Evolutionary conservation across 768 basidiomycete species (phyloP), one percentile per base, ranked within the genome.

Genomic region (Holtermanniella nyarrowii): DNA sequence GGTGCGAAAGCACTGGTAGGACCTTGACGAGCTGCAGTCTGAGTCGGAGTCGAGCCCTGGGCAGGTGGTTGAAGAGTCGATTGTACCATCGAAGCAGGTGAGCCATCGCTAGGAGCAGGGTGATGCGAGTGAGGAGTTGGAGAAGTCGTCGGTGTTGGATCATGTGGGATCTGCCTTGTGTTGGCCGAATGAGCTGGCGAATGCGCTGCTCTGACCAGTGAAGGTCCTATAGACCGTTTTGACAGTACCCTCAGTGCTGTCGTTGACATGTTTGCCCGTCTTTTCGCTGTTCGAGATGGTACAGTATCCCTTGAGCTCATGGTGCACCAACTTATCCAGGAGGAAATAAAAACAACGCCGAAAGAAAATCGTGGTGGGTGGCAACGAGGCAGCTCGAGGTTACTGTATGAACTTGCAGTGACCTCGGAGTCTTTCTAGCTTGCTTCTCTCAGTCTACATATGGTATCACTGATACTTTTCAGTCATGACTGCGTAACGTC

Each of bases 401-500:
- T n/a, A n/a, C n/a, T n/a, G n/a, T n/a, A n/a, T n/a, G n/a, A n/a
- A n/a, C n/a, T n/a, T n/a, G n/a, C n/a, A n/a, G n/a, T n/a, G n/a
- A n/a, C n/a, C n/a, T n/a, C n/a, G n/a, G n/a, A n/a, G n/a, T n/a
- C n/a, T n/a, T n/a, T n/a, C n/a, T n/a, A n/a, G n/a, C n/a, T n/a
- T n/a, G n/a, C n/a, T n/a, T n/a, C n/a, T n/a, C n/a, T n/a, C n/a
- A n/a, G n/a, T n/a, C n/a, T n/a, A n/a, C n/a, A n/a, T n/a, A n/a
- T n/a, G n/a, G n/a, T 7, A 16, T 44, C 49, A 50, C 25, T 56
- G 64, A 57, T 84, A 84, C 64, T 81, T 83, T 68, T 84, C 83
- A 2, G 82, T 78, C 53, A 84, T 73, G 57, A 84, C 83, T 84
- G 53, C 20, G 46, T 37, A n/a, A 14, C 42, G 26, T 62, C 56